Evolutionary conservation across 2,329 filamentous ascomycete species (phyloP).

Genomic region (Clarireedia hainanense): DNA sequence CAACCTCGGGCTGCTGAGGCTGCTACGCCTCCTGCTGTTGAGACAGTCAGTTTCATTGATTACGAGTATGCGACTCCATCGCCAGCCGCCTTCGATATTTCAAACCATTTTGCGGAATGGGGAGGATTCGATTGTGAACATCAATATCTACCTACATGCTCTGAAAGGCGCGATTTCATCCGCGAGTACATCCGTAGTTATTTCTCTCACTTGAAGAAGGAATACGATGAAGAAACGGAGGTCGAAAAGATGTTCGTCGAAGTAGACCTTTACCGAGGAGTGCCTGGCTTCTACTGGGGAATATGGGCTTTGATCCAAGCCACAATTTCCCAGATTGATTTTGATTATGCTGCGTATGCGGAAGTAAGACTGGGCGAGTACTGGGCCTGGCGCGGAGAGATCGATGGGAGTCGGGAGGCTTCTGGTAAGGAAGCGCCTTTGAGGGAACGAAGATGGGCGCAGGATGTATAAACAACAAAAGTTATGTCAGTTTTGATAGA

Average conservation of each 20-base stretch:
- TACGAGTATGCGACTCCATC: conserved; percentile 97
- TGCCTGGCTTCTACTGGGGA: conserved; percentile 87
- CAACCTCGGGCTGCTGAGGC: conserved; percentile 40
- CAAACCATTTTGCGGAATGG: conserved; percentile 99
- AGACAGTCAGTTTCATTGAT: conserved; percentile 80
- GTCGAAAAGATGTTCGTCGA: conserved; percentile 64
- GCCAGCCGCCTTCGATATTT: conserved; percentile 89
- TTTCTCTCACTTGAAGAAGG: conserved; percentile 42
- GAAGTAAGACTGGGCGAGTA: conserved; percentile 83
- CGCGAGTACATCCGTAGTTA: conserved; percentile 75
- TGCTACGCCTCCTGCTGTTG: conserved; percentile 31
- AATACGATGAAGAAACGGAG: conserved; percentile 49
- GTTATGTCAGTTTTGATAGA: background rate
- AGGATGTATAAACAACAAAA: conserved; percentile 18
- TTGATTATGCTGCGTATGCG: conserved; percentile 90
- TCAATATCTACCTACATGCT: conserved; percentile 67
- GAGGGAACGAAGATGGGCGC: conserved; percentile 69
- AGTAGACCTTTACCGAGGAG: conserved; percentile 78
- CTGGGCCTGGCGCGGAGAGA: conserved; percentile 79
- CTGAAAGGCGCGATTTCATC: conserved; percentile 73
- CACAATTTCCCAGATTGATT: conserved; percentile 89
- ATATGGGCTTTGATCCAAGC: conserved; percentile 96
- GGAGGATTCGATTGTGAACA: conserved; percentile 94
- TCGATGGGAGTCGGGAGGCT: conserved; percentile 50
- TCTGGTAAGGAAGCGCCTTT: conserved; percentile 56